Conservation (phyloP, 768 basidiomycete genomes). For the Udeniomyces megalosporus region DNA sequence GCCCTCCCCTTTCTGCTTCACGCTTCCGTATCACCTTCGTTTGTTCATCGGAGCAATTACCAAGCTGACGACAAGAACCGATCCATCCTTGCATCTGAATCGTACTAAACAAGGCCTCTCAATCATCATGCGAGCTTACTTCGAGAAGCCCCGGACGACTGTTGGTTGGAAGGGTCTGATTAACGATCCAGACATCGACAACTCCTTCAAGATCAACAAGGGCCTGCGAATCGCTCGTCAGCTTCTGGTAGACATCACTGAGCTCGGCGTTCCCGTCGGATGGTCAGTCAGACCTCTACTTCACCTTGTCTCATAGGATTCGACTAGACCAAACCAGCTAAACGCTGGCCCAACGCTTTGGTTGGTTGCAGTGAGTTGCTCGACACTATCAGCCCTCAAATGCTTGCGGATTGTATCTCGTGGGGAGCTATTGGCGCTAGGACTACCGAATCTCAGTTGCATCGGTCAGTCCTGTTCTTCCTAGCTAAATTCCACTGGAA, state of each 20-base stretch:
- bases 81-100: too few relatives aligned
- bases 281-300: constrained; percentile 28
- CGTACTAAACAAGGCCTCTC: constrained; percentile 42
- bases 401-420: constrained; percentile 40
- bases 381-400: constrained; percentile 37
- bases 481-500: background rate
- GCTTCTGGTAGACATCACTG: constrained; percentile 77
- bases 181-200: constrained; percentile 83
- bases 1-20: too few relatives aligned
- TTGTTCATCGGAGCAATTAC: too few relatives aligned
- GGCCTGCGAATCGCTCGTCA: constrained; percentile 75
- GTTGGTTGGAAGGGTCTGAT: constrained; percentile 74
- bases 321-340: too few relatives aligned
- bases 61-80: too few relatives aligned
- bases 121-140: constrained; percentile 94
- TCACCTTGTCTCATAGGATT: too few relatives aligned
- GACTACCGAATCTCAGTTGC: constrained; percentile 93
- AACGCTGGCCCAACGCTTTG: too few relatives aligned
- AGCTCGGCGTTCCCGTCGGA: constrained; percentile 79
- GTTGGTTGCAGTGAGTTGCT: constrained; percentile 45
- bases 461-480: constrained; percentile 55
- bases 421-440: constrained; percentile 97
- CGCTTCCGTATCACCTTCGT: too few relatives aligned
- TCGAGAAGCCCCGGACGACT: constrained; percentile 85
- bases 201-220: constrained; percentile 92